These are phyloP conservation scores for Moesziomyces sp. DNA, from an alignment of 1,284 basidiomycete genomes.

Conservation along the genomic window DNA sequence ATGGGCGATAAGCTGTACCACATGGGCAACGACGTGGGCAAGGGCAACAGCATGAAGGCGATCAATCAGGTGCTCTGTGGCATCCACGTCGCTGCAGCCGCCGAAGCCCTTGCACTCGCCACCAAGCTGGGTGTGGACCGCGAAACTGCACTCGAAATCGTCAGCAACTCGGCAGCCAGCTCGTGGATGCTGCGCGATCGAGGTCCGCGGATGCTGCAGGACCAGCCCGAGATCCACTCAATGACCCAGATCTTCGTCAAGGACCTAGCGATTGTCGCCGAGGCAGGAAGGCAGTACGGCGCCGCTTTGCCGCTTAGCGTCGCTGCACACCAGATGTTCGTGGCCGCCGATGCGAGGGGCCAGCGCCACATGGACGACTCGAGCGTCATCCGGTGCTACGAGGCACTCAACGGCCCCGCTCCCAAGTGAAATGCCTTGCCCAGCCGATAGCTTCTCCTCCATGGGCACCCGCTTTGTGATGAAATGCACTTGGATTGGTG, in stretches of 20 bases:
- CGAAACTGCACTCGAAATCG: slow-evolving; percentile 62
- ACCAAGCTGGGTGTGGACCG: slow-evolving; percentile 67
- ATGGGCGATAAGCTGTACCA: slow-evolving; percentile 63
- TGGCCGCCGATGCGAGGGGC: slow-evolving; percentile 19
- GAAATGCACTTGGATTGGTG: slow-evolving; percentile 1
- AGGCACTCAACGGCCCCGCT: slow-evolving; percentile 19
- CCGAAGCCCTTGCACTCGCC: slow-evolving; percentile 68
- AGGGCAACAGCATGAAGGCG: slow-evolving; percentile 44
- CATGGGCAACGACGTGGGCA: slow-evolving; percentile 63
- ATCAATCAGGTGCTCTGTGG: slow-evolving; percentile 67
- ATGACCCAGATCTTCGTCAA: slow-evolving; percentile 32
- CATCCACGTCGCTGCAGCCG: slow-evolving; percentile 67
- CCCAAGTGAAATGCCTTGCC: not conserved
- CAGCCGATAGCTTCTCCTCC: not conserved
- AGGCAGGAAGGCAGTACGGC: slow-evolving; percentile 17
- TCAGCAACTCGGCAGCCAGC: slow-evolving; percentile 63
- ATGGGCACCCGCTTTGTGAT: not conserved
- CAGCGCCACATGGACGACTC: slow-evolving; percentile 21
- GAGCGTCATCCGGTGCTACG: slow-evolving; percentile 28
- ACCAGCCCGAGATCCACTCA: slow-evolving; percentile 18
- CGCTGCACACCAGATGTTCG: slow-evolving; percentile 26
- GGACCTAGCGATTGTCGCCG: slow-evolving; percentile 26
- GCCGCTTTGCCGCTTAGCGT: slow-evolving; percentile 20
- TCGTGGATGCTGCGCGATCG: slow-evolving; percentile 67
- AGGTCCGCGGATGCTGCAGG: slow-evolving; percentile 41